Evolutionary conservation across 371 early-diverging fungal genomes (phyloP).

Genomic region (Neoconidiobolus thromboides): DNA sequence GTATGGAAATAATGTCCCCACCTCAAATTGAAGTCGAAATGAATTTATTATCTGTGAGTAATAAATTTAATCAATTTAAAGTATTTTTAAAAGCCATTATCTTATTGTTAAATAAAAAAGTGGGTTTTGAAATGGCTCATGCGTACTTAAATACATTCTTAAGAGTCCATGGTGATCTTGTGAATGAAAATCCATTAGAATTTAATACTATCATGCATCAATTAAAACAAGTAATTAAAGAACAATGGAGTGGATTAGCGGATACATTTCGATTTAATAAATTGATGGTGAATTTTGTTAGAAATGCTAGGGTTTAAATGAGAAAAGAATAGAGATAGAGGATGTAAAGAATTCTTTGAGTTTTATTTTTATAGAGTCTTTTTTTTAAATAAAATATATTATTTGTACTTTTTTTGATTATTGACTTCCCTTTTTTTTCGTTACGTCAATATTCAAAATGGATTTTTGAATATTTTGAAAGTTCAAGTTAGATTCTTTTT

Average conservation of each 20-base stretch:
- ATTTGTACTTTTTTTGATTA: no score
- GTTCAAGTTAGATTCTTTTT: no score
- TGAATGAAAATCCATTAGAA: constrained; percentile 33
- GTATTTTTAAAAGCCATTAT: constrained; percentile 39
- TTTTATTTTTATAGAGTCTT: no score
- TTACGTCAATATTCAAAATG: no score
- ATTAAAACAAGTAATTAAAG: neutral
- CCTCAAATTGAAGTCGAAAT: constrained; percentile 72
- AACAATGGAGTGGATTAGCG: constrained; percentile 8
- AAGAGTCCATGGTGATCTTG: constrained; percentile 54
- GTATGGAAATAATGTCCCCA: constrained; percentile 51
- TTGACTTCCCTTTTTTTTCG: no score
- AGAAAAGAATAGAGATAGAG: no score
- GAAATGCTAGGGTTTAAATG: no score
- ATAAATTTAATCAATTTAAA: constrained; percentile 27
- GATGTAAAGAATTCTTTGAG: no score
- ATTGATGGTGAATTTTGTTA: no score
- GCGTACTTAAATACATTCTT: constrained; percentile 58
- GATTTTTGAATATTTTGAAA: no score
- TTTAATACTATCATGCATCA: constrained; percentile 11
- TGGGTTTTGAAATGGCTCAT: constrained; percentile 74
- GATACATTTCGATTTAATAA: no score
- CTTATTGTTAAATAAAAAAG: constrained; percentile 31
- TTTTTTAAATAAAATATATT: no score
- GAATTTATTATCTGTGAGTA: constrained; percentile 44